A percentile compares a stretch with the other conserved stretches of the same genome.
Conservation (phyloP, 1,139 yeast species). For the Hyphopichia wangnamkhiaoensis region DNA sequence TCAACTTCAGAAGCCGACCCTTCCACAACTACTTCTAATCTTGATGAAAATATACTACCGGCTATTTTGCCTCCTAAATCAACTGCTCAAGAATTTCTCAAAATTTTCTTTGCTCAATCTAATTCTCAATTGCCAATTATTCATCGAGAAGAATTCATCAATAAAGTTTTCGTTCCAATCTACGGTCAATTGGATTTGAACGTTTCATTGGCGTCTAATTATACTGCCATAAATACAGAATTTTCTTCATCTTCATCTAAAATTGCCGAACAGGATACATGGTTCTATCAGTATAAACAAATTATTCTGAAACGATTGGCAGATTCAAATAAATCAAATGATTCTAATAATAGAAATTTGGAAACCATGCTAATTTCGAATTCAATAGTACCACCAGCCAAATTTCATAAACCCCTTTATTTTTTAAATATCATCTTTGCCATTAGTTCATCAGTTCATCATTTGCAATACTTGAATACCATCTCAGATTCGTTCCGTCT, state of each 20-base stretch:
- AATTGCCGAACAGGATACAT: slow-evolving; percentile 37
- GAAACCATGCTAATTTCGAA: slow-evolving; percentile 33
- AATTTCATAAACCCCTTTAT: slow-evolving; percentile 48
- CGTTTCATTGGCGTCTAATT: slow-evolving; percentile 62
- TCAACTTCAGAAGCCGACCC: slow-evolving; percentile 8
- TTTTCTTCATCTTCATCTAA: slow-evolving; percentile 10
- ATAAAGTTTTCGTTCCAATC: slow-evolving; percentile 68
- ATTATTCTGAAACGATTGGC: slow-evolving; percentile 26
- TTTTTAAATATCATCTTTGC: slow-evolving; percentile 79
- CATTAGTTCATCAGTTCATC: slow-evolving; percentile 74
- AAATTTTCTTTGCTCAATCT: slow-evolving; percentile 72
- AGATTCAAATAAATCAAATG: slow-evolving; percentile 13
- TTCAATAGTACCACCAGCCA: slow-evolving; percentile 45
- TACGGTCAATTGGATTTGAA: slow-evolving; percentile 66
- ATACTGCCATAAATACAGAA: slow-evolving; percentile 48
- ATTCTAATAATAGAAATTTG: slow-evolving; percentile 15
- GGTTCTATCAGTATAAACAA: slow-evolving; percentile 43
- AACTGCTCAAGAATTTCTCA: slow-evolving; percentile 68
- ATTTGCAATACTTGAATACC: slow-evolving; percentile 65
- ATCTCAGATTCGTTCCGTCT: slow-evolving; percentile 72
- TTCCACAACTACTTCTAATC: slow-evolving; percentile 4
- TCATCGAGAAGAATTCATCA: slow-evolving; percentile 76
- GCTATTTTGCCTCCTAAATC: slow-evolving; percentile 68
- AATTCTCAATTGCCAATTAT: slow-evolving; percentile 80
- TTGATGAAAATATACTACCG: slow-evolving; percentile 28